Conservation (phyloP, 495 filamentous ascomycete species). For the Aspergillus baeticus region DNA sequence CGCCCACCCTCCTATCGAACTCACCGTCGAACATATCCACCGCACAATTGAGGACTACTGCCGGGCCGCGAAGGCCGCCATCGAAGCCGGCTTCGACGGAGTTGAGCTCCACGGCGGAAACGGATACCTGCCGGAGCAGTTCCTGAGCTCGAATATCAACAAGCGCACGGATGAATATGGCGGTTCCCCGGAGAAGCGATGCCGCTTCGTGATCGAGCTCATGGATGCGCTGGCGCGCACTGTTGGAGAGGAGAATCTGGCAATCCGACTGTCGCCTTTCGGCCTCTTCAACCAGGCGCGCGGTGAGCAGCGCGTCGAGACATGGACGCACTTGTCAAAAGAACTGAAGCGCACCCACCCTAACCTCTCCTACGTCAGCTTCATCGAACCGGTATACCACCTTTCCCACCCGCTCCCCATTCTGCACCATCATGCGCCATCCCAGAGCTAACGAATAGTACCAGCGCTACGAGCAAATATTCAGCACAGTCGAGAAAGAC, state of each 20-base stretch:
- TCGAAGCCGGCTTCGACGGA: conserved; percentile 42
- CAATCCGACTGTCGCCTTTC: conserved; percentile 40
- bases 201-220: conserved; percentile 41
- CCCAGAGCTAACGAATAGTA: not conserved
- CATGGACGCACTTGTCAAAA: conserved; percentile 49
- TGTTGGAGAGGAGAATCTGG: conserved; percentile 26
- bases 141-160: conserved; percentile 45
- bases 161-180: conserved; percentile 49
- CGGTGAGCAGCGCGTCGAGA: conserved; percentile 48
- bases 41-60: conserved; percentile 23
- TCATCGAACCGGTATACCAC: conserved; percentile 50
- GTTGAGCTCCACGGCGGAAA: conserved; percentile 52
- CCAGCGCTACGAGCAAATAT: conserved; percentile 50
- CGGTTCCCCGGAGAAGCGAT: conserved; percentile 46
- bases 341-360: conserved; percentile 46
- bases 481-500: conserved; percentile 44
- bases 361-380: conserved; percentile 49
- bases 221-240: conserved; percentile 29
- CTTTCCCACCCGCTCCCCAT: not conserved
- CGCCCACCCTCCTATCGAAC: conserved; percentile 44
- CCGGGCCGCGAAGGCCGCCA: conserved; percentile 31
- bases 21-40: conserved; percentile 45
- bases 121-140: conserved; percentile 52
- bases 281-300: conserved; percentile 50
- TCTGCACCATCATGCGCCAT: too few relatives aligned